Evolutionary conservation across 2,329 filamentous ascomycete genomes (phyloP), one percentile per base, ranked within the genome.

Genomic region (Ascomycota sp.): DNA sequence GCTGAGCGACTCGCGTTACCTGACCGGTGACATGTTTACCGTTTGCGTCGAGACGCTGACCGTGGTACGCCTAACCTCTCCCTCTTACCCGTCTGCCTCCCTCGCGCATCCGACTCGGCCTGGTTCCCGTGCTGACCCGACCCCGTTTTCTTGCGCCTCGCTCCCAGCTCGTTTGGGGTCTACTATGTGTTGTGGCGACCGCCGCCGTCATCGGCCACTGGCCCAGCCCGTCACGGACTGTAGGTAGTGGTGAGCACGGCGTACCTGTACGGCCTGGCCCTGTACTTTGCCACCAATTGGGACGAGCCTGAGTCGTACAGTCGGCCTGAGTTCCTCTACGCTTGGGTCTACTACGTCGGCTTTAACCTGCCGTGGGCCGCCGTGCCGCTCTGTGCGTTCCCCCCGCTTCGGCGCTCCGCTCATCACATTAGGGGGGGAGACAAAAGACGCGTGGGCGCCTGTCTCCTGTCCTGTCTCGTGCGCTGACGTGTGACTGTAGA

Each of bases 21-120:
- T 93, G 40, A 83, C 75, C 3, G 71, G 73, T 12, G 78, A 89
- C 45, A 65, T 75, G 1, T 83, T 92, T 43, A 82, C 89, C 40
- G 58, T 92, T n/a, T 85, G 78, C 48, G 75, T 92, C 50, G 83
- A 93, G 59, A 70, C 65, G 12, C 69, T 92, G 36, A 92, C 83
- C 1, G 72, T 72, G 25, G 77, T 85, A 54, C 43, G 71, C 38
- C n/a, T n/a, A n/a, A n/a, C n/a, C n/a, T n/a, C n/a, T n/a, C n/a
- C n/a, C n/a, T n/a, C n/a, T n/a, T n/a, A n/a, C n/a, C n/a, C n/a
- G n/a, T n/a, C n/a, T n/a, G 15, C 27, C 7, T 8, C 8, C 21
- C n/a, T 19, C 20, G 24, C 12, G 8, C 21, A 17, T 12, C 20
- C 23, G 12, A 13, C 25, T 5, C n/a, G n/a, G n/a, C n/a, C n/a